A percentile compares a stretch with the other conserved stretches of the same genome.
Conservation (phyloP, 2,329 filamentous ascomycete genomes). For the Parascedosporium putredinis region DNA sequence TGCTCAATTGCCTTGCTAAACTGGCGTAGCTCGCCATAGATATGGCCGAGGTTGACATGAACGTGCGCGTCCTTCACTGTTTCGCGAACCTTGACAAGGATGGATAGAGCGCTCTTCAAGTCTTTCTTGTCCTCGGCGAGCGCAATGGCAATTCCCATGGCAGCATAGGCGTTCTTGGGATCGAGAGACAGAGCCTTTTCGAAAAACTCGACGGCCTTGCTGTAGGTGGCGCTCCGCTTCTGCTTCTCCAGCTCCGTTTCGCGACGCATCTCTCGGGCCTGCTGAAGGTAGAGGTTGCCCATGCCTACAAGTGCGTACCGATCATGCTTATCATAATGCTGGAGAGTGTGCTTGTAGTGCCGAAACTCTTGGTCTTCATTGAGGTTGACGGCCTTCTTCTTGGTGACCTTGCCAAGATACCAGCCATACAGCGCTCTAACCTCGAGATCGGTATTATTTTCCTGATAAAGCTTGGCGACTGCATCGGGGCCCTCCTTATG, state of each 20-base stretch:
- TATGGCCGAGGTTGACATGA: constrained; percentile 86
- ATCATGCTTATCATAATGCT: constrained; percentile 94
- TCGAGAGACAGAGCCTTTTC: constrained; percentile 96
- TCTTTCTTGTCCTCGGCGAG: constrained; percentile 93
- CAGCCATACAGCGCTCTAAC: constrained; percentile 89
- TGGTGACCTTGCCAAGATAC: constrained; percentile 78
- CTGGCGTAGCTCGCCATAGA: constrained; percentile 83
- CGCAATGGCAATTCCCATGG: constrained; percentile 90
- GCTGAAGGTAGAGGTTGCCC: constrained; percentile 82
- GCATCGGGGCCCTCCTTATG: constrained; percentile 79
- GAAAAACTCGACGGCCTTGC: constrained; percentile 93
- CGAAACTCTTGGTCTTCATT: constrained; percentile 84
- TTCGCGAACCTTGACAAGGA: constrained; percentile 84
- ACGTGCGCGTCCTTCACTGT: constrained; percentile 82
- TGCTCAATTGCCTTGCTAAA: constrained; percentile 87
- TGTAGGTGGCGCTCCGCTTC: constrained; percentile 77
- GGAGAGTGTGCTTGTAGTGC: constrained; percentile 92
- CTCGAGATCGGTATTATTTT: constrained; percentile 76
- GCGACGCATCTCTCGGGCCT: constrained; percentile 88
- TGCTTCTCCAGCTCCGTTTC: constrained; percentile 84
- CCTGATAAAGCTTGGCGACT: constrained; percentile 75
- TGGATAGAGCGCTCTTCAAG: constrained; percentile 66
- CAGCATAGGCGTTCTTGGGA: constrained; percentile 88
- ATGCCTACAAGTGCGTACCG: constrained; percentile 93
- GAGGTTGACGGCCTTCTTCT: constrained; percentile 71